These are phyloP conservation scores for Neurospora sp. DNA, from an alignment of 495 filamentous ascomycete species.

Conservation along the genomic window DNA sequence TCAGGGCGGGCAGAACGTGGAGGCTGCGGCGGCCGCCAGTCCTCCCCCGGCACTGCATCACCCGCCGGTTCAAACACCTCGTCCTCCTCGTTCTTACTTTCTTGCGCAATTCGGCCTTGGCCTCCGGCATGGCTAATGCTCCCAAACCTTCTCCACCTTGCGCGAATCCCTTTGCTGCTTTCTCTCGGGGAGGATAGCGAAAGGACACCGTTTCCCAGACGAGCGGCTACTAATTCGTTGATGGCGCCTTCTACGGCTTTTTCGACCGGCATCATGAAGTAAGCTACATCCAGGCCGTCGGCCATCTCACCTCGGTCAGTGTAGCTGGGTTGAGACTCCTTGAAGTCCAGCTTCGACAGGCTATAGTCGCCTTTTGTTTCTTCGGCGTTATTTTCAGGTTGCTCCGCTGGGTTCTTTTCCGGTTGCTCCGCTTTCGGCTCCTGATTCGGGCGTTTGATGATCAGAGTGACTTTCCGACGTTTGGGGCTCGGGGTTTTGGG, in stretches of 20 bases:
- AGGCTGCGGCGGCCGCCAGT: background rate
- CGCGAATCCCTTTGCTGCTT: background rate
- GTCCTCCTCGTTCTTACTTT: background rate
- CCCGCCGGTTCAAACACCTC: background rate
- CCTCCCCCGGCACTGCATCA: conserved; percentile 1
- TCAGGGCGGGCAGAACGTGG: background rate
- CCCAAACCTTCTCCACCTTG: background rate
- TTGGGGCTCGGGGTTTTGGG: background rate
- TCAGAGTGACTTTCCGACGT: background rate
- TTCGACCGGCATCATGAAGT: conserved; percentile 9
- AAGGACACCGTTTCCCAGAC: accelerated
- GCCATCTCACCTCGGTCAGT: background rate
- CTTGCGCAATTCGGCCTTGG: background rate
- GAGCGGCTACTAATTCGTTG: background rate
- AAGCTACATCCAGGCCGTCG: conserved; percentile 3
- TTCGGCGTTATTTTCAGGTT: background rate
- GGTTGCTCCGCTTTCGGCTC: background rate
- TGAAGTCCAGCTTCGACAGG: conserved; percentile 5
- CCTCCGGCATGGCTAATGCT: background rate
- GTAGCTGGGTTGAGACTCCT: background rate
- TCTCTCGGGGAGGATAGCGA: background rate
- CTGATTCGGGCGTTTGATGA: background rate
- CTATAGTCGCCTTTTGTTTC: conserved; percentile 13
- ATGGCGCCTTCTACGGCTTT: background rate
- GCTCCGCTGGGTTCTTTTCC: background rate